Evolutionary conservation across 352 stramenopile genomes (phyloP).

Genomic region (Phytopythium ostracodes): DNA sequence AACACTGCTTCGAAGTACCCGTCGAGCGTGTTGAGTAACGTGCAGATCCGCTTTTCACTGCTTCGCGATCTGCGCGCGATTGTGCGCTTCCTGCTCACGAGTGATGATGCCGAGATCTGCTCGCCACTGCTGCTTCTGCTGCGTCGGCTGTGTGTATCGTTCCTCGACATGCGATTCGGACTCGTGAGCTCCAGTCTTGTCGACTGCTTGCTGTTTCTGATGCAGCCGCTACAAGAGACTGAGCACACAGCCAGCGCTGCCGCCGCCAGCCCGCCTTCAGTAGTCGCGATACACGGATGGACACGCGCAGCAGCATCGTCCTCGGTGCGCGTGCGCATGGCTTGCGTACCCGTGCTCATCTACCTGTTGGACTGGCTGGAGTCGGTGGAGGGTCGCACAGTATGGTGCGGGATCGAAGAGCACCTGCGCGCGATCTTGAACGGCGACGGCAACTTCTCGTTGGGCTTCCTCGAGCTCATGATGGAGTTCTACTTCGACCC

Average conservation of each 20-base stretch:
- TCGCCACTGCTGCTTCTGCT: conserved; percentile 54
- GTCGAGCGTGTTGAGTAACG: conserved; percentile 31
- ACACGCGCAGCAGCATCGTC: conserved; percentile 1
- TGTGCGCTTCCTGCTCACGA: conserved; percentile 58
- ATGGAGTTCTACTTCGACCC: conserved; percentile 85
- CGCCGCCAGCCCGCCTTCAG: background rate
- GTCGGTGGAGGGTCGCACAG: conserved; percentile 73
- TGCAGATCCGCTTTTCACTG: conserved; percentile 73
- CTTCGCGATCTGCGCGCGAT: conserved; percentile 62
- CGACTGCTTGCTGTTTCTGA: conserved; percentile 62
- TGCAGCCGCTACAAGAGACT: conserved; percentile 16
- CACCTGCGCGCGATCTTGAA: conserved; percentile 68
- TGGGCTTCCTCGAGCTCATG: conserved; percentile 76
- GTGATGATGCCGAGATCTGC: conserved; percentile 43
- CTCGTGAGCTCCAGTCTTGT: conserved; percentile 75
- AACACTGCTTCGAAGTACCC: background rate
- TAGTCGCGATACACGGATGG: background rate
- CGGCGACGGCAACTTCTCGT: conserved; percentile 62
- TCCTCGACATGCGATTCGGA: conserved; percentile 70
- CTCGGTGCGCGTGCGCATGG: conserved; percentile 38
- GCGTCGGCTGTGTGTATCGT: conserved; percentile 54
- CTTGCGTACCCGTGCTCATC: conserved; percentile 62
- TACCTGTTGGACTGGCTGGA: conserved; percentile 79
- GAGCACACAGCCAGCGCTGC: background rate
- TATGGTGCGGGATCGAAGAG: conserved; percentile 84